A percentile compares a stretch with the other conserved stretches of the same genome.
phyloP scores from a whole-genome alignment of 805 yeast genomes.

The Sungouiozyma intestinalis region DNA sequence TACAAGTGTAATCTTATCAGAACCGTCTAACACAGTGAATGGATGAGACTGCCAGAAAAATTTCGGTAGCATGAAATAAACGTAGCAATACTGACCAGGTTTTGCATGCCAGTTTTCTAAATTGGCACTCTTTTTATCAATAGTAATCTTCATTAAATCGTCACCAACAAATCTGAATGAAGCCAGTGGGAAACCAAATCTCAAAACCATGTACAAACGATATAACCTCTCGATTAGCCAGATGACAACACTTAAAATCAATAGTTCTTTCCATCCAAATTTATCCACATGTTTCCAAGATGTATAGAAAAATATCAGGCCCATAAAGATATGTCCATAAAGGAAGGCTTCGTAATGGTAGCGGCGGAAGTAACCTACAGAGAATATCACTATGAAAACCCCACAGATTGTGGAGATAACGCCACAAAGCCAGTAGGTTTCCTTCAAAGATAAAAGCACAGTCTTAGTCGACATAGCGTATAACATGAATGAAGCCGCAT shows the following conservation, averaged over 20 bases:
- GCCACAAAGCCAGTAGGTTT: conserved; percentile 34
- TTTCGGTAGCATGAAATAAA: conserved; percentile 36
- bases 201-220: conserved; percentile 28
- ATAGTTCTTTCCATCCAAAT: conserved; percentile 34
- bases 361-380: conserved; percentile 28
- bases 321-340: conserved; percentile 33
- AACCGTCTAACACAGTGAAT: conserved; percentile 38
- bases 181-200: conserved; percentile 14
- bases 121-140: conserved; percentile 4
- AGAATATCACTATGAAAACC: conserved; percentile 22
- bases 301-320: conserved; percentile 34
- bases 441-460: conserved; percentile 4
- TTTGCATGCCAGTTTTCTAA: conserved; percentile 27
- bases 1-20: conserved; percentile 31
- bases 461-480: conserved; percentile 24
- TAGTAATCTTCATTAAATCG: conserved; percentile 12
- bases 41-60: conserved; percentile 52
- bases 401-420: conserved; percentile 27
- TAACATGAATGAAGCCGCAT: conserved; percentile 31
- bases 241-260: conserved; percentile 29
- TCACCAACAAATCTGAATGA: conserved; percentile 11
- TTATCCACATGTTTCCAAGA: conserved; percentile 39
- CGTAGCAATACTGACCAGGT: conserved; percentile 38
- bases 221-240: conserved; percentile 36
- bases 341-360: conserved; percentile 38